Evolutionary conservation across 2,329 filamentous ascomycete genomes (phyloP).

Genomic region (Diaporthe velutina): DNA sequence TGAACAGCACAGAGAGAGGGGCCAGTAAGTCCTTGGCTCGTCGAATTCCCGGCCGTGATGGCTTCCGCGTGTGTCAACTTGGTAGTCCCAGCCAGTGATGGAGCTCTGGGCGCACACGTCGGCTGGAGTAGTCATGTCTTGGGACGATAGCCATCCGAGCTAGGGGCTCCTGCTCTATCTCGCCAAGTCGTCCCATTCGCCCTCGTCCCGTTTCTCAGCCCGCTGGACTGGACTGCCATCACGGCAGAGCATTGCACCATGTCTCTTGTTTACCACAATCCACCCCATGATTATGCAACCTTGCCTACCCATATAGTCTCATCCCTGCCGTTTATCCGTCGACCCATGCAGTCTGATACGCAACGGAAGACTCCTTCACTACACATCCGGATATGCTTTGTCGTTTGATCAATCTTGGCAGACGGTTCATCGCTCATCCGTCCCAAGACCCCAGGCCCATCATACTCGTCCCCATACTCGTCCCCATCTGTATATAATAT

Average conservation of each 20-base stretch:
- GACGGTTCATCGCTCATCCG: slow-evolving; percentile 41
- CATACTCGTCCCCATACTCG: slow-evolving; percentile 8
- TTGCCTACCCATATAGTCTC: slow-evolving; percentile 17
- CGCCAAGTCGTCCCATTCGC: slow-evolving; percentile 14
- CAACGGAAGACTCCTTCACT: slow-evolving; percentile 54
- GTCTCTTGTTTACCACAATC: slow-evolving; percentile 7
- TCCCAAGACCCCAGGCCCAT: slow-evolving; percentile 33
- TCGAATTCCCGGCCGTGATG: slow-evolving; percentile 13
- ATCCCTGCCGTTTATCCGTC: slow-evolving; percentile 46
- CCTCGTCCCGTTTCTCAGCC: slow-evolving; percentile 15
- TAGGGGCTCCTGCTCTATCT: slow-evolving; percentile 3
- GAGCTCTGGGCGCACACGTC: not conserved
- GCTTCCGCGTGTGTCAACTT: slow-evolving; percentile 23
- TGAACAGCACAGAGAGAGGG: not conserved
- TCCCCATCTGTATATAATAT: slow-evolving; percentile 54
- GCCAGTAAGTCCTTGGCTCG: not conserved
- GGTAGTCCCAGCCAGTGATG: not conserved
- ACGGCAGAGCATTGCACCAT: not conserved
- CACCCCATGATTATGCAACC: slow-evolving; percentile 12
- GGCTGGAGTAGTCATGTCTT: not conserved
- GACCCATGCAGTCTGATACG: slow-evolving; percentile 54
- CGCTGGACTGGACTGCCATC: not conserved
- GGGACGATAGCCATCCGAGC: slow-evolving; percentile 7
- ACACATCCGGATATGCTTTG: slow-evolving; percentile 52
- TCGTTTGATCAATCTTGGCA: slow-evolving; percentile 49